Percentiles rank a stretch among this genome's conserved stretches.
phyloP scores from a whole-genome alignment of 306 rosid genomes.

The Lupinus albus region DNA sequence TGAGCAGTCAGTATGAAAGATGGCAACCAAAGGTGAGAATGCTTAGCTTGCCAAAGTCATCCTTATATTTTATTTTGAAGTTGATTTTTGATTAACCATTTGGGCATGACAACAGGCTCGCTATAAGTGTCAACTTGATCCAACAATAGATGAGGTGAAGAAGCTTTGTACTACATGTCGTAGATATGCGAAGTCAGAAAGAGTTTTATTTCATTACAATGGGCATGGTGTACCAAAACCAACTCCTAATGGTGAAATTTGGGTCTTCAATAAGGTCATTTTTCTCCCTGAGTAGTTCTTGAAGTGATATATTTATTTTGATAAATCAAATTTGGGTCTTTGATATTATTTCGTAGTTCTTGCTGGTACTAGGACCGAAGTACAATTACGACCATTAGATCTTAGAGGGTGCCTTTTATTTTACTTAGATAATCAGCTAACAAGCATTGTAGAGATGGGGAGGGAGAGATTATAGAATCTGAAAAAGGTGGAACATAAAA shows the following conservation, averaged over 20 bases:
- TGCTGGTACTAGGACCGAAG: constrained; percentile 1
- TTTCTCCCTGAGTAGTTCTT: constrained; percentile 22
- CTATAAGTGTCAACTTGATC: constrained; percentile 90
- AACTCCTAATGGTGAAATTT: constrained; percentile 93
- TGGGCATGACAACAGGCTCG: constrained; percentile 72
- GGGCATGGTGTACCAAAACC: constrained; percentile 99
- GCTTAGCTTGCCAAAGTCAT: constrained; percentile 33
- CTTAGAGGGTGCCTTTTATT: constrained; percentile 1
- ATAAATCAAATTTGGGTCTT: neutral
- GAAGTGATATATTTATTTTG: constrained; percentile 11
- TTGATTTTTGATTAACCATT: constrained; percentile 40
- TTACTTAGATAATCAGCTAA: constrained; percentile 3
- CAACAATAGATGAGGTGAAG: constrained; percentile 96
- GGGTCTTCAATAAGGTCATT: constrained; percentile 96
- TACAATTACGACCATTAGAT: neutral
- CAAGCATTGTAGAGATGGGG: constrained; percentile 11
- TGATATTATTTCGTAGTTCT: too few species aligned
- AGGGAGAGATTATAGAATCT: constrained; percentile 26
- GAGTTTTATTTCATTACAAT: constrained; percentile 96
- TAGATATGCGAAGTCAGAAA: constrained; percentile 79
- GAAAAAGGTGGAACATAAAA: constrained; percentile 7
- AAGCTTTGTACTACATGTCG: constrained; percentile 96
- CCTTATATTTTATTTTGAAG: constrained; percentile 26
- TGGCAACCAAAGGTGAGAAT: constrained; percentile 94
- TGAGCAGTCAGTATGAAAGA: constrained; percentile 92